Conservation (phyloP, 208 protist genomes). For the Leishmania mexicana region DNA sequence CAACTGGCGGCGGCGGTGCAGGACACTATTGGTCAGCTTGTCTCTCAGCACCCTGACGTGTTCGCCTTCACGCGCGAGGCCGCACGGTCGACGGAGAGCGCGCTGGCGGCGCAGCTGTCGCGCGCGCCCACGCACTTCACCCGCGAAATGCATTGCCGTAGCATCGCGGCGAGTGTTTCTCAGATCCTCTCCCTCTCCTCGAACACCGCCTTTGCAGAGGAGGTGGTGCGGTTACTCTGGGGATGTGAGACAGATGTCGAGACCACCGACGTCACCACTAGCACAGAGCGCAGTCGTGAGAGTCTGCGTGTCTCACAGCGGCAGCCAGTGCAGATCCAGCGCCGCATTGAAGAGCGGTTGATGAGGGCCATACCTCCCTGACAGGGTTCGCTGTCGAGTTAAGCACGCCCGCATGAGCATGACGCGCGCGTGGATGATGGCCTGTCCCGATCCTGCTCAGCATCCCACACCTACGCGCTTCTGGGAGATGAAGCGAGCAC, state of each 20-base stretch:
- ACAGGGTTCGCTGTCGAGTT: background rate
- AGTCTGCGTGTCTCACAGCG: background rate
- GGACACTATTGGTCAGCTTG: conserved; percentile 44
- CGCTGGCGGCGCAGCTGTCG: background rate
- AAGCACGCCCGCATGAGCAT: background rate
- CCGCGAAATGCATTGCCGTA: conserved; percentile 33
- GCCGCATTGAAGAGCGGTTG: conserved; percentile 21
- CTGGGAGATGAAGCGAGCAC: background rate
- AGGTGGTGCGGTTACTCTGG: conserved; percentile 65
- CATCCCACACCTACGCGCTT: background rate
- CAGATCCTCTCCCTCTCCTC: conserved; percentile 54
- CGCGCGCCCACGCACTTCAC: conserved; percentile 6
- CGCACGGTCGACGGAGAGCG: background rate
- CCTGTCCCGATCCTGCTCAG: background rate
- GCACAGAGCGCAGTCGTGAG: background rate
- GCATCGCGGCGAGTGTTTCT: conserved; percentile 68
- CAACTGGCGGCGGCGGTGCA: conserved; percentile 47
- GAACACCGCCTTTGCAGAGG: conserved; percentile 46
- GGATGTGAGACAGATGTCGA: background rate
- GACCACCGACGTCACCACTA: background rate
- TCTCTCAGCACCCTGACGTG: conserved; percentile 47
- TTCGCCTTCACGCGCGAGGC: conserved; percentile 29
- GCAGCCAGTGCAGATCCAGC: conserved; percentile 10
- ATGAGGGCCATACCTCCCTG: background rate
- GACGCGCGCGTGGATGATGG: background rate